Percentiles rank a stretch among this genome's conserved stretches.
phyloP scores from a whole-genome alignment of 805 yeast genomes.

The Wickerhamomyces tratensis region DNA sequence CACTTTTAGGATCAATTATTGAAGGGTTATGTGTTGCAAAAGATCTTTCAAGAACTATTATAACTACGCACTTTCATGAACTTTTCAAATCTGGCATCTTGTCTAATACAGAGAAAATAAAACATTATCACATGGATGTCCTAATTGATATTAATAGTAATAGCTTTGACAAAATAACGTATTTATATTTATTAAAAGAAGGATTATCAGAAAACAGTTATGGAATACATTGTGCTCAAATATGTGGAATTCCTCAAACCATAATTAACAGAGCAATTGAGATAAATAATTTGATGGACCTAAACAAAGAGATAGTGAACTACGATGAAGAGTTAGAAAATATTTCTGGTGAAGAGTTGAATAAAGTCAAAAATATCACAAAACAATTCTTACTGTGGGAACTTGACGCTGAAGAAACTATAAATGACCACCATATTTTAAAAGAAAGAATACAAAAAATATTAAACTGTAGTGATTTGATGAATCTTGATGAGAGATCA shows the following conservation, averaged over 20 bases:
- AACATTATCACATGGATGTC: slow-evolving; percentile 28
- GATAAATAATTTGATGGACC: slow-evolving; percentile 11
- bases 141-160: slow-evolving; percentile 4
- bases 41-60: slow-evolving; percentile 18
- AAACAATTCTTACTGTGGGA: slow-evolving; percentile 13
- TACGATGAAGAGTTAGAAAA: background rate
- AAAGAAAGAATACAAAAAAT: too few relatives aligned
- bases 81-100: slow-evolving; percentile 21
- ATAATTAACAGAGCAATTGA: slow-evolving; percentile 25
- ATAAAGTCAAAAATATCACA: slow-evolving; percentile 5
- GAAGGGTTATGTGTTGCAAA: slow-evolving; percentile 13
- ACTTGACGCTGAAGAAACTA: too few relatives aligned
- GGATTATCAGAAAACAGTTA: slow-evolving; percentile 26
- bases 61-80: slow-evolving; percentile 36
- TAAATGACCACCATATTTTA: too few relatives aligned
- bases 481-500: too few relatives aligned
- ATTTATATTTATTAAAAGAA: slow-evolving; percentile 21
- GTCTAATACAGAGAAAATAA: slow-evolving; percentile 11
- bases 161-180: slow-evolving; percentile 17
- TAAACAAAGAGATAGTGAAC: slow-evolving; percentile 2
- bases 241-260: slow-evolving; percentile 23
- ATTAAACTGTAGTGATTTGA: too few relatives aligned
- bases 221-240: slow-evolving; percentile 32
- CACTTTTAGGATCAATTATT: slow-evolving; percentile 31
- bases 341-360: background rate